These are phyloP conservation scores for Thalia dealbata DNA, from an alignment of 176 grass and related monocot genomes.

Conservation along the genomic window DNA sequence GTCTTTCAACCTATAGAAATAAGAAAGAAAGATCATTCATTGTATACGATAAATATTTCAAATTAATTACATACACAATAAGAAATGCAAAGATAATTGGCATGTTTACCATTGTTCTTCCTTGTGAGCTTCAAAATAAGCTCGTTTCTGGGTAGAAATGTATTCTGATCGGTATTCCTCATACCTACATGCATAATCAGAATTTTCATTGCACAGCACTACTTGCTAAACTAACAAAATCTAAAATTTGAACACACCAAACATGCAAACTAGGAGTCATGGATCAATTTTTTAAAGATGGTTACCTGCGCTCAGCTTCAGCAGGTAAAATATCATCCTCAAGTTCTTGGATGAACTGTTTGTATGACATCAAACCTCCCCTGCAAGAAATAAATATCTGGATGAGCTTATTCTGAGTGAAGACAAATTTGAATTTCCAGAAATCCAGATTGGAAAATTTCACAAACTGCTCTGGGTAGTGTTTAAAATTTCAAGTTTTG, in stretches of 20 bases:
- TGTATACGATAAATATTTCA: background rate
- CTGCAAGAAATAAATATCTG: constrained; percentile 31
- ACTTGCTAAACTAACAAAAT: background rate
- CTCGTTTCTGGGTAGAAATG: constrained; percentile 91
- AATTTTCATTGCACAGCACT: background rate
- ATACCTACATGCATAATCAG: constrained; percentile 51
- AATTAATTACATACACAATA: background rate
- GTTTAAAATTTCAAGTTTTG: too few species aligned
- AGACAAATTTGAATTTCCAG: background rate
- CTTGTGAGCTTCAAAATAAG: constrained; percentile 94
- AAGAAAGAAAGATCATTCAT: background rate
- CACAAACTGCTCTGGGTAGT: too few species aligned
- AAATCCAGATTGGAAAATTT: too few species aligned
- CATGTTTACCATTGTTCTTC: constrained; percentile 75
- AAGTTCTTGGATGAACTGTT: constrained; percentile 97
- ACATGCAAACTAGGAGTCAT: background rate
- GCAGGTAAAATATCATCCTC: constrained; percentile 93
- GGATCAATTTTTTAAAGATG: background rate
- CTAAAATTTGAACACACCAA: background rate
- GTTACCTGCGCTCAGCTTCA: constrained; percentile 91
- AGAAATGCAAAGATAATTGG: background rate
- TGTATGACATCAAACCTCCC: constrained; percentile 97
- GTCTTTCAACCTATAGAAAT: constrained; percentile 76
- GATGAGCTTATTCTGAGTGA: background rate
- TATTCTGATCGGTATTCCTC: constrained; percentile 92